These are phyloP conservation scores for Eutrema japonicum DNA, from an alignment of 345 rosid genomes.

Conservation along the genomic window DNA sequence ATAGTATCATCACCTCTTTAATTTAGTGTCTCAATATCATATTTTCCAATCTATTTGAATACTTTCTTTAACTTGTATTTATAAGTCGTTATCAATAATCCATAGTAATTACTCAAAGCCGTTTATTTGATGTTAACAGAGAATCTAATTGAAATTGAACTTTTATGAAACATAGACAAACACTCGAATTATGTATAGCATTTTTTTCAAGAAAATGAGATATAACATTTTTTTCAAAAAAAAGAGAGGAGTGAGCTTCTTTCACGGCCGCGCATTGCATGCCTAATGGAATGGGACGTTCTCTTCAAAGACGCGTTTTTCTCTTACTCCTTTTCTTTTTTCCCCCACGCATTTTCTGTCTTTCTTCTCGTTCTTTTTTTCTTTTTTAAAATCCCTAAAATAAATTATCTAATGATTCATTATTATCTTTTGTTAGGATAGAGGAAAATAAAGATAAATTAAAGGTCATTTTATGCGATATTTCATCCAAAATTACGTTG, in stretches of 20 bases:
- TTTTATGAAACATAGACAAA: conserved; percentile 11
- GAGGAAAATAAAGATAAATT: conserved; percentile 12
- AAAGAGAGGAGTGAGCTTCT: conserved; percentile 44
- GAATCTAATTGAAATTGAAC: conserved; percentile 40
- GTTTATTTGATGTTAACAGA: conserved; percentile 24
- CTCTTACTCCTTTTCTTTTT: conserved; percentile 23
- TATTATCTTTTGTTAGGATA: background rate
- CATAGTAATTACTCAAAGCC: conserved; percentile 28
- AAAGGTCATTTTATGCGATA: conserved; percentile 35
- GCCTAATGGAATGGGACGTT: conserved; percentile 48
- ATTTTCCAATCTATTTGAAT: background rate
- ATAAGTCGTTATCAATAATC: conserved; percentile 19
- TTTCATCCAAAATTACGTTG: conserved; percentile 49
- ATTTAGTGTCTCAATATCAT: background rate
- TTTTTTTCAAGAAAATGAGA: background rate
- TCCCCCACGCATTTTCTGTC: conserved; percentile 38
- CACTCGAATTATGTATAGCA: conserved; percentile 9
- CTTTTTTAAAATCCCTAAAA: background rate
- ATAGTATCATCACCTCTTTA: background rate
- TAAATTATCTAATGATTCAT: conserved; percentile 7
- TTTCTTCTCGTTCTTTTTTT: conserved; percentile 25
- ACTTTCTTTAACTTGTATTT: background rate
- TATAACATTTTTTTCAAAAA: background rate
- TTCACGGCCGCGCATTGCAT: conserved; percentile 47
- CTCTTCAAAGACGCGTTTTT: conserved; percentile 43